These are phyloP conservation scores for Dissoconium aciculare DNA, from an alignment of 2,329 filamentous ascomycete genomes.

Conservation along the genomic window DNA sequence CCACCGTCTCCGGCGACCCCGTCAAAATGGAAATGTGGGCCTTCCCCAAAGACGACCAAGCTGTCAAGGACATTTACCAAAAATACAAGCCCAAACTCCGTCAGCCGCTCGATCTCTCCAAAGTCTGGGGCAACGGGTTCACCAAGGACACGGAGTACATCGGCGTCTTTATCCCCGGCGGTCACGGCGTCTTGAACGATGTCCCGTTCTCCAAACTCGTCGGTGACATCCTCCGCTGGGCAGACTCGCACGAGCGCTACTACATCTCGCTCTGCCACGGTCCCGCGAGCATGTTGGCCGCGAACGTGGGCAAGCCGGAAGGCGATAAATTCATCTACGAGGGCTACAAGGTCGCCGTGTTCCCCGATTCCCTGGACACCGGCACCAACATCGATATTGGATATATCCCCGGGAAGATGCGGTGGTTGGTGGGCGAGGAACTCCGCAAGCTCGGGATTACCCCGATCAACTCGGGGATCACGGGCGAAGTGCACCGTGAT, in stretches of 20 bases:
- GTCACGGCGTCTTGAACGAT: constrained; percentile 12
- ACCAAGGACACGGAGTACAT: constrained; percentile 12
- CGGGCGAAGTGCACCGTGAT: constrained; percentile 10
- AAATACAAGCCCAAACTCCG: constrained; percentile 12
- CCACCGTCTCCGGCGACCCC: constrained; percentile 11
- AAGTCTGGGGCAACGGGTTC: constrained; percentile 12
- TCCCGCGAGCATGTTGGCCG: constrained; percentile 10
- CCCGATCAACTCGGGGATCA: constrained; percentile 9
- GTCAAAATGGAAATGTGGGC: constrained; percentile 15
- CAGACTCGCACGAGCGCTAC: constrained; percentile 9
- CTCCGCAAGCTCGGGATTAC: constrained; percentile 9
- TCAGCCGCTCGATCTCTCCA: constrained; percentile 7
- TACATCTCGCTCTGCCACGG: constrained; percentile 12
- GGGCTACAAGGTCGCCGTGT: constrained; percentile 11
- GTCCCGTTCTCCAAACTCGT: constrained; percentile 10
- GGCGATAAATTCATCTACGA: constrained; percentile 12
- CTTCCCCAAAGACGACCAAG: constrained; percentile 11
- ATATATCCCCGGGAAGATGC: constrained; percentile 14
- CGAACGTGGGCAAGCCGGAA: constrained; percentile 7
- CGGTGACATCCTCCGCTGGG: constrained; percentile 11
- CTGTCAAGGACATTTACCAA: constrained; percentile 10
- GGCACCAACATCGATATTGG: constrained; percentile 13
- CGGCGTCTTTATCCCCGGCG: constrained; percentile 12
- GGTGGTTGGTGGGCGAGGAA: constrained; percentile 12
- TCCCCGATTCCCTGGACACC: constrained; percentile 11